These are phyloP conservation scores for Capsicum baccatum DNA, from an alignment of 257 asterid genomes.

Conservation along the genomic window DNA sequence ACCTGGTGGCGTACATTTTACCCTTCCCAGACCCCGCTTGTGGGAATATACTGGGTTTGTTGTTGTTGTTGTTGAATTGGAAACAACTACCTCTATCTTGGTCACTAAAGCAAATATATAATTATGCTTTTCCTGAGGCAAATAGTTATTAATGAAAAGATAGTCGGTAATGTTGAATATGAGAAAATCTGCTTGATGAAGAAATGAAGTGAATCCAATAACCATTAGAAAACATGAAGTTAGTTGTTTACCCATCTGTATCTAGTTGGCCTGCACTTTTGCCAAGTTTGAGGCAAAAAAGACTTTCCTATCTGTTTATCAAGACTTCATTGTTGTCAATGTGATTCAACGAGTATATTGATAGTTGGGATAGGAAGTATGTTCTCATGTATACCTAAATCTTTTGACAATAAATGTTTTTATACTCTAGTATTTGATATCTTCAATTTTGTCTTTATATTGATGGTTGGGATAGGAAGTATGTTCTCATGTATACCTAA, in stretches of 20 bases:
- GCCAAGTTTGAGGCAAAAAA: neutral
- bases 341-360: constrained; percentile 5
- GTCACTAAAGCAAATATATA: neutral
- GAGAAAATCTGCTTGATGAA: neutral
- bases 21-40: no score
- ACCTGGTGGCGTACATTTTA: no score
- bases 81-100: neutral
- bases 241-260: constrained; percentile 8
- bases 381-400: neutral
- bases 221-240: neutral
- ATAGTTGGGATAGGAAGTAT: neutral
- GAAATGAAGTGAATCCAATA: neutral
- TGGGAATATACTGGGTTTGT: no score
- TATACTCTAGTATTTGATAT: no score
- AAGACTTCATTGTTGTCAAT: neutral
- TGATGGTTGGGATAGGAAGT: neutral
- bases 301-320: neutral
- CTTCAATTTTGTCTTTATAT: neutral
- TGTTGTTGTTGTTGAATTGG: no score
- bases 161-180: neutral
- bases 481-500: neutral
- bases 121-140: neutral
- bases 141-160: neutral
- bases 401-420: neutral
- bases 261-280: neutral